Evolutionary conservation across 352 stramenopile genomes (phyloP).

Genomic region (Hyaloperonospora brassicae): DNA sequence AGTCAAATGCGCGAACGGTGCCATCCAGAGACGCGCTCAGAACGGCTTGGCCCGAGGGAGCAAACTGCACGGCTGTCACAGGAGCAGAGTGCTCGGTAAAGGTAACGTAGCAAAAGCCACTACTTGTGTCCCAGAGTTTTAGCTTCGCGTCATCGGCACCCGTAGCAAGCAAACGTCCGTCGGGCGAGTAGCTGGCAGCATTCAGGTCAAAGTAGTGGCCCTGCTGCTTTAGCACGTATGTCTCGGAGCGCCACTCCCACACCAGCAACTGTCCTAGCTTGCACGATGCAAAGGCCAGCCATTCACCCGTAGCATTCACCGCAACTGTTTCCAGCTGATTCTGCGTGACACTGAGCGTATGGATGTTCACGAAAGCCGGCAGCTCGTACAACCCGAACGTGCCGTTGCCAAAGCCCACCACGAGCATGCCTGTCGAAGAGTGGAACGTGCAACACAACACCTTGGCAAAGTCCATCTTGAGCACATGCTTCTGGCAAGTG

Average conservation of each 20-base stretch:
- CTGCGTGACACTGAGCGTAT: slow-evolving; percentile 91
- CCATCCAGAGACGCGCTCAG: slow-evolving; percentile 96
- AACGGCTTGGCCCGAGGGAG: slow-evolving; percentile 87
- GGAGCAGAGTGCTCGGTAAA: slow-evolving; percentile 96
- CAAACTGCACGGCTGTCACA: slow-evolving; percentile 94
- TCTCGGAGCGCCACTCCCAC: slow-evolving; percentile 99
- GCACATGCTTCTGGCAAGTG: slow-evolving; percentile 78
- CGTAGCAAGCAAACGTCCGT: slow-evolving; percentile 94
- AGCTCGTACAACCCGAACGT: slow-evolving; percentile 98
- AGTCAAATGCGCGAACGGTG: slow-evolving; percentile 96
- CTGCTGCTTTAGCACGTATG: slow-evolving; percentile 99
- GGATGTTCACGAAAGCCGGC: slow-evolving; percentile 92
- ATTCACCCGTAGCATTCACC: slow-evolving; percentile 95
- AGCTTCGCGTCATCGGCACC: slow-evolving; percentile 98
- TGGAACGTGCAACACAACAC: slow-evolving; percentile 89
- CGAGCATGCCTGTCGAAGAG: slow-evolving; percentile 76
- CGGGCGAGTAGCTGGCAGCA: slow-evolving; percentile 94
- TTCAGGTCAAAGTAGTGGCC: slow-evolving; percentile 98
- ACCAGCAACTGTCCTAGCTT: slow-evolving; percentile 98
- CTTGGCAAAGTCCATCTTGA: slow-evolving; percentile 88
- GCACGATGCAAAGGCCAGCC: slow-evolving; percentile 96
- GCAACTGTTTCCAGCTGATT: slow-evolving; percentile 88
- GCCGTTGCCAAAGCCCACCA: slow-evolving; percentile 94
- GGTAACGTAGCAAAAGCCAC: slow-evolving; percentile 99
- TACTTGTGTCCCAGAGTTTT: slow-evolving; percentile 97